A percentile compares a stretch with the other conserved stretches of the same genome.
These are phyloP conservation scores for Castanopsis chinensis DNA, from an alignment of 306 rosid genomes.

Conservation along the genomic window DNA sequence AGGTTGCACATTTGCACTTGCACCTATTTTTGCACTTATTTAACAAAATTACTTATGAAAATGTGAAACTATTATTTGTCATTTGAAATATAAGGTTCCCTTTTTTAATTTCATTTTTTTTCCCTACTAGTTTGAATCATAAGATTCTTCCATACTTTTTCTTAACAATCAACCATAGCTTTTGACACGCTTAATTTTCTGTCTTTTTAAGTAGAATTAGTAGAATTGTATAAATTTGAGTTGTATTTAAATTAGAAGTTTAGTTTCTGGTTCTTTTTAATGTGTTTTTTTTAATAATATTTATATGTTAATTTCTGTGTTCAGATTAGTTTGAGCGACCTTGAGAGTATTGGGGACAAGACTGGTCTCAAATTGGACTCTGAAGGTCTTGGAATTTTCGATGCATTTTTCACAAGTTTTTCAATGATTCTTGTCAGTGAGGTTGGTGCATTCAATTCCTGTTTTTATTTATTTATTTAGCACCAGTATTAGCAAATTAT, in stretches of 20 bases:
- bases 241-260: neutral
- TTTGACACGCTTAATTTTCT: neutral
- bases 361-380: slow-evolving; percentile 54
- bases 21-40: too few relatives aligned
- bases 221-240: neutral
- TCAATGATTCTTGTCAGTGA: slow-evolving; percentile 95
- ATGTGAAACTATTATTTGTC: neutral
- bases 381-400: slow-evolving; percentile 76
- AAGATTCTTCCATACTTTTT: too few relatives aligned
- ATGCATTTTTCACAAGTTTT: slow-evolving; percentile 83
- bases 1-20: too few relatives aligned
- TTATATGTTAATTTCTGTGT: slow-evolving; percentile 7
- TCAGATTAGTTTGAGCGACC: slow-evolving; percentile 48
- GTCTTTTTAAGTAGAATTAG: neutral
- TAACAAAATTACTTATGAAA: too few relatives aligned
- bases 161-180: neutral
- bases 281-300: neutral
- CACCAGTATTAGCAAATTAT: neutral
- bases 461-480: neutral
- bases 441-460: slow-evolving; percentile 49
- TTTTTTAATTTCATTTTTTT: neutral
- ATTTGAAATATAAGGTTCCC: neutral
- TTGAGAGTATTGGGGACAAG: slow-evolving; percentile 36
- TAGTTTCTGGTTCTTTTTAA: neutral
- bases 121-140: neutral